Percentiles rank a stretch among this genome's conserved stretches.
phyloP scores from a whole-genome alignment of 441 rosid genomes.

The Adansonia madagascariensis region DNA sequence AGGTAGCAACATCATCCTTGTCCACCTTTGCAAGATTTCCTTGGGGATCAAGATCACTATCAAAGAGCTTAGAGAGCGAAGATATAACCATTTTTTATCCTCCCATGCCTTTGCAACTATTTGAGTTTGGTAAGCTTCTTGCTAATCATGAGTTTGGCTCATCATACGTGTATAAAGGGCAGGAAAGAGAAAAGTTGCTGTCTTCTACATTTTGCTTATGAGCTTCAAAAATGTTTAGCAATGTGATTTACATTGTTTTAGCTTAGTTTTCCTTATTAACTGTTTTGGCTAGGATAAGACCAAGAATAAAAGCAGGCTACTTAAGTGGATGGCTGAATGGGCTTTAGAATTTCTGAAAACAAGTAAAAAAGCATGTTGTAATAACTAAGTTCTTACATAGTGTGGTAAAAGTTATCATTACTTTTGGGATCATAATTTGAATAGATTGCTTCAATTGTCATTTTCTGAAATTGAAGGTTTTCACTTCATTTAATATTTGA shows the following conservation, averaged over 20 bases:
- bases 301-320: background rate
- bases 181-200: background rate
- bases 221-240: constrained; percentile 1
- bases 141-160: background rate
- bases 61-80: constrained; percentile 29
- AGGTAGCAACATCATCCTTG: constrained; percentile 68
- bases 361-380: background rate
- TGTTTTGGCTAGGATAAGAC: background rate
- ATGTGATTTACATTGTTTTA: background rate
- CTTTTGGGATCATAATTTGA: constrained; percentile 1
- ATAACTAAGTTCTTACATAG: background rate
- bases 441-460: background rate
- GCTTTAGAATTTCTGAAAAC: background rate
- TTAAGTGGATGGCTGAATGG: constrained; percentile 2
- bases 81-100: constrained; percentile 37
- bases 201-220: constrained; percentile 13
- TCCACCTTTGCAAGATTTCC: constrained; percentile 71
- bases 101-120: constrained; percentile 62
- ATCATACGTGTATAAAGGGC: background rate
- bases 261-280: background rate
- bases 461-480: constrained; percentile 22
- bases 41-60: constrained; percentile 70
- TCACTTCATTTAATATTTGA: background rate
- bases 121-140: constrained; percentile 65
- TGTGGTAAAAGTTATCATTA: background rate